Evolutionary conservation across 176 grass and related monocot species (phyloP).

Genomic region (Zoysia pacifica): DNA sequence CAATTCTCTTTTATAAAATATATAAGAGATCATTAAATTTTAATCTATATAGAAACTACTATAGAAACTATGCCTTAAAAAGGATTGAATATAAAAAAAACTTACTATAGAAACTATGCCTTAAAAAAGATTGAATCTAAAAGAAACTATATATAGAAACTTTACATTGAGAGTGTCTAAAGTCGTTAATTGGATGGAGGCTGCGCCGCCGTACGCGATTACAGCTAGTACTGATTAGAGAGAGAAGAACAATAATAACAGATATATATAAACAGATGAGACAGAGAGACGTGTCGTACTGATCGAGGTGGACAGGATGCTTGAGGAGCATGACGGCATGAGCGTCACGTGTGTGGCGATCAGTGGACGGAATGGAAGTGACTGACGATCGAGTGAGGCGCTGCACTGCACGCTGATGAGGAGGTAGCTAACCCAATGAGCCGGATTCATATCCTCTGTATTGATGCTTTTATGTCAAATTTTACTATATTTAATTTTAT

Average conservation of each 20-base stretch:
- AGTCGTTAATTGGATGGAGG: slow-evolving; percentile 44
- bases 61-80: too few relatives aligned
- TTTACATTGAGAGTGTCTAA: not conserved
- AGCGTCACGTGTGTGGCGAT: slow-evolving; percentile 50
- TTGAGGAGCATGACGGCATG: slow-evolving; percentile 39
- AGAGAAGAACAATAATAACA: not conserved
- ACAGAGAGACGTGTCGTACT: too few relatives aligned
- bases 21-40: too few relatives aligned
- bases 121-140: too few relatives aligned
- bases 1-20: too few relatives aligned
- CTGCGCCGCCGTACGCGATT: not conserved
- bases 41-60: too few relatives aligned
- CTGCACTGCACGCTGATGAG: not conserved
- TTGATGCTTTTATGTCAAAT: too few relatives aligned
- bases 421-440: not conserved
- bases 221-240: slow-evolving; percentile 26
- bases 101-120: too few relatives aligned
- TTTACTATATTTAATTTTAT: too few relatives aligned
- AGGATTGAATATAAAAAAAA: too few relatives aligned
- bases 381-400: not conserved
- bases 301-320: not conserved
- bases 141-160: too few relatives aligned
- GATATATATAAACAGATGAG: not conserved
- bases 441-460: too few relatives aligned
- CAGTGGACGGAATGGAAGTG: not conserved